These are phyloP conservation scores for Silene latifolia DNA, from an alignment of 148 eudicot genomes.

Conservation along the genomic window DNA sequence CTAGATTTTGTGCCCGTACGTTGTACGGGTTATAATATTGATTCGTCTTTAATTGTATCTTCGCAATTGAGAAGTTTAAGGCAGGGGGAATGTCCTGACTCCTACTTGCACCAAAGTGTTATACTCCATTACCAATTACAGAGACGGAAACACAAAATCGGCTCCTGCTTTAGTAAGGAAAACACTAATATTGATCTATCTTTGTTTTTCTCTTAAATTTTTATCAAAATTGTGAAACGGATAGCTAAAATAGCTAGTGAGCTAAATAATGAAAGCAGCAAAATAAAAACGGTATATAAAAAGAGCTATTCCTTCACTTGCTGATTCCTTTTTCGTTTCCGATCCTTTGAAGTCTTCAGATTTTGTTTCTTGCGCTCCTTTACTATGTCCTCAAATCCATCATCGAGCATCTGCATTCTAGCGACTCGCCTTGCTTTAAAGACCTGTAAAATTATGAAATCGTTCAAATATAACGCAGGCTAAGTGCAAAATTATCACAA, in stretches of 20 bases:
- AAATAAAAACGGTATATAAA: not conserved
- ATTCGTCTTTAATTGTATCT: too few relatives aligned
- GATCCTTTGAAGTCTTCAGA: slow-evolving; percentile 36
- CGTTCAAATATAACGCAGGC: not conserved
- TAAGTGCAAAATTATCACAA: not conserved
- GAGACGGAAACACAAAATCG: not conserved
- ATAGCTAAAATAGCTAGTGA: not conserved
- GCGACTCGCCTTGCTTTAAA: slow-evolving; percentile 74
- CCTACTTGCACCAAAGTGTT: too few relatives aligned
- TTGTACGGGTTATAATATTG: too few relatives aligned
- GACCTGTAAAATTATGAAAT: slow-evolving; percentile 40
- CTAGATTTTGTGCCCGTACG: too few relatives aligned
- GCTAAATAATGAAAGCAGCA: not conserved
- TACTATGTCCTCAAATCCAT: slow-evolving; percentile 71
- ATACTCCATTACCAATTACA: too few relatives aligned
- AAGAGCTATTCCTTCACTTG: slow-evolving; percentile 6
- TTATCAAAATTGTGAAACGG: not conserved
- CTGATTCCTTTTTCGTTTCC: slow-evolving; percentile 9
- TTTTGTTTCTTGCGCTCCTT: slow-evolving; percentile 71
- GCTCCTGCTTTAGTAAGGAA: not conserved
- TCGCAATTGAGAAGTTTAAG: too few relatives aligned
- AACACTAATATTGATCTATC: not conserved
- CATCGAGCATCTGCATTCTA: slow-evolving; percentile 76
- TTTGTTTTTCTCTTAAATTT: not conserved
- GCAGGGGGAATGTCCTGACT: too few relatives aligned